A percentile compares a stretch with the other conserved stretches of the same genome.
Conservation (phyloP, 2,329 filamentous ascomycete genomes). For the Apiospora aurea region DNA sequence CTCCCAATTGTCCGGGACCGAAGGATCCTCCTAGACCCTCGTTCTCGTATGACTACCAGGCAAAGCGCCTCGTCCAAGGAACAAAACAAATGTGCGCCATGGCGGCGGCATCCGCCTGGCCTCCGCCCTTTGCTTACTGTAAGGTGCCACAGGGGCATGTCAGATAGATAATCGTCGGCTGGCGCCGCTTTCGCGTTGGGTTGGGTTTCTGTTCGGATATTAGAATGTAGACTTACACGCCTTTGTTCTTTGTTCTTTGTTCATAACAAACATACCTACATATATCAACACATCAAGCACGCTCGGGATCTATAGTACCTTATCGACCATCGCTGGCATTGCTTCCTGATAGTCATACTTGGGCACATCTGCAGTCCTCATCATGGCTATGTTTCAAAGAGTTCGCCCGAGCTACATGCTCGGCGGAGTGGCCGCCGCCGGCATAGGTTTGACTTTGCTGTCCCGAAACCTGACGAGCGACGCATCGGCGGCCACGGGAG, state of each 20-base stretch:
- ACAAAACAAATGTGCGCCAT: slow-evolving; percentile 10
- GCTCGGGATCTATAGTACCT: not conserved
- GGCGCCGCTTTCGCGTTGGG: not conserved
- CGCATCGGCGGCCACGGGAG: slow-evolving; percentile 37
- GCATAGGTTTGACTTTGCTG: slow-evolving; percentile 36
- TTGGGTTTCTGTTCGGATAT: not conserved
- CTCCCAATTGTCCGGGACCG: not conserved
- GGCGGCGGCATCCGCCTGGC: slow-evolving; percentile 6
- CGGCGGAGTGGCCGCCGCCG: slow-evolving; percentile 30
- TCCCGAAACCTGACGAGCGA: slow-evolving; percentile 34
- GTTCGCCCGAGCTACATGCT: slow-evolving; percentile 16
- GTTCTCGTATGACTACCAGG: not conserved
- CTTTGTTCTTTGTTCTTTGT: not conserved
- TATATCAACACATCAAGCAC: not conserved
- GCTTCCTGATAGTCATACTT: not conserved
- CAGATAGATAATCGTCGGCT: not conserved
- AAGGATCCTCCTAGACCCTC: not conserved
- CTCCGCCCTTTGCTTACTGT: not conserved
- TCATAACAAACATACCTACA: too few relatives aligned
- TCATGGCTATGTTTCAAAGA: slow-evolving; percentile 22
- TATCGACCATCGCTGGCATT: not conserved
- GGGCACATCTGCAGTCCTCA: too few relatives aligned
- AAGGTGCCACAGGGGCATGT: not conserved
- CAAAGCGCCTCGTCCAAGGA: not conserved
- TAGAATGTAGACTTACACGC: not conserved